A percentile compares a stretch with the other conserved stretches of the same genome.
Conservation (phyloP, 345 rosid species). For the Cochlearia excelsa region DNA sequence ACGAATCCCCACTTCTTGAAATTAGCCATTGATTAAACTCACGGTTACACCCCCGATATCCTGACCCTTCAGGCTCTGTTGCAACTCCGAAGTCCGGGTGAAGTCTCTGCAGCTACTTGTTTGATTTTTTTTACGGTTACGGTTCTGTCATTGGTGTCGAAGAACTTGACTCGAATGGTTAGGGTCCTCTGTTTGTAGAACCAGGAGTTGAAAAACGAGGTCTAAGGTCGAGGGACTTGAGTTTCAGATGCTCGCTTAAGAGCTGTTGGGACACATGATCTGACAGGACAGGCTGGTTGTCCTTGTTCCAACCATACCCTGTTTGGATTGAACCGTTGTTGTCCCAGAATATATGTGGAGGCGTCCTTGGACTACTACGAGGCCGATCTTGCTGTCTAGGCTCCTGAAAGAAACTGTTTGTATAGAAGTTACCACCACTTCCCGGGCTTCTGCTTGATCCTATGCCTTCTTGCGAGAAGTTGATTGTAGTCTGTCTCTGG, state of each 20-base stretch:
- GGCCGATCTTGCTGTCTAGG: slow-evolving; percentile 47
- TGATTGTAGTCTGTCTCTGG: slow-evolving; percentile 42
- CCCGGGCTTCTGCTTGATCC: slow-evolving; percentile 43
- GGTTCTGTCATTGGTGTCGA: slow-evolving; percentile 31
- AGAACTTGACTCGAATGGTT: slow-evolving; percentile 19
- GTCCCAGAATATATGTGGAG: slow-evolving; percentile 55
- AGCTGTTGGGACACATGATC: slow-evolving; percentile 69
- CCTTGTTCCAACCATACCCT: slow-evolving; percentile 42
- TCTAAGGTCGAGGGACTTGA: slow-evolving; percentile 53
- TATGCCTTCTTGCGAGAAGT: slow-evolving; percentile 52
- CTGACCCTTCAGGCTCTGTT: slow-evolving; percentile 25
- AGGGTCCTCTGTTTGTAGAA: slow-evolving; percentile 42
- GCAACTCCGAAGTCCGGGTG: slow-evolving; percentile 11
- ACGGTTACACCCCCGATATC: slow-evolving; percentile 19
- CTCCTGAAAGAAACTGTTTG: slow-evolving; percentile 46
- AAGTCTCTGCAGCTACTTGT: slow-evolving; percentile 28
- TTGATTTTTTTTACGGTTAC: slow-evolving; percentile 13
- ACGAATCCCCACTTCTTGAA: slow-evolving; percentile 22
- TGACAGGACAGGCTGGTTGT: slow-evolving; percentile 50
- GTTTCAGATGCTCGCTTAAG: slow-evolving; percentile 53
- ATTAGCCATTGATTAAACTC: slow-evolving; percentile 26
- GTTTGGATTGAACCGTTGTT: slow-evolving; percentile 41
- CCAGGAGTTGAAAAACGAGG: slow-evolving; percentile 44
- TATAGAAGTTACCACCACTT: slow-evolving; percentile 46
- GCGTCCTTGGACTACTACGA: slow-evolving; percentile 47